Conservation (phyloP, 2,329 filamentous ascomycete genomes). For the Penicillium verrucosum region DNA sequence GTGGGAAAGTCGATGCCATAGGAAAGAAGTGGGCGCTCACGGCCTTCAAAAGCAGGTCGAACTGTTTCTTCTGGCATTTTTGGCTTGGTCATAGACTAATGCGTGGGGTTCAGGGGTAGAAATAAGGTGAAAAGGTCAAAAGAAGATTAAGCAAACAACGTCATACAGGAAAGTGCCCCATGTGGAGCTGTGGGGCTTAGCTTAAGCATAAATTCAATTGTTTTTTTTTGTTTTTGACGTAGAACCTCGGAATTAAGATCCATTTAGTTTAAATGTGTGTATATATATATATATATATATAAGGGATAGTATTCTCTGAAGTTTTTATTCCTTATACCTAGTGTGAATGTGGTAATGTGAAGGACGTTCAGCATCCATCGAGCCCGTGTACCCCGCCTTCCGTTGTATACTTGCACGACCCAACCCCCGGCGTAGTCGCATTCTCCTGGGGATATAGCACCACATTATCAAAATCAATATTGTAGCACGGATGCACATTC, state of each 20-base stretch:
- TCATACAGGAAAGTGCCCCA: neutral
- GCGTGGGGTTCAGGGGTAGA: too few relatives aligned
- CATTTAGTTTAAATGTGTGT: neutral
- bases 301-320: too few relatives aligned
- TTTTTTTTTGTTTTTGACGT: neutral
- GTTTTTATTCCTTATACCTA: too few relatives aligned
- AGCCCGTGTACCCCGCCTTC: conserved; percentile 41
- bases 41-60: conserved; percentile 37
- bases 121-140: neutral
- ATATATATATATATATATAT: too few relatives aligned
- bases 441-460: conserved; percentile 33
- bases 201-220: neutral
- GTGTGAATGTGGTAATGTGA: too few relatives aligned
- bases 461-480: conserved; percentile 48
- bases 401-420: conserved; percentile 38
- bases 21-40: conserved; percentile 43
- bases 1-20: conserved; percentile 49
- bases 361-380: neutral
- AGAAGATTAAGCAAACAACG: neutral
- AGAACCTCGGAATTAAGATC: neutral
- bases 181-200: neutral
- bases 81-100: neutral
- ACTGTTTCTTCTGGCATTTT: conserved; percentile 32
- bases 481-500: conserved; percentile 50
- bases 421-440: conserved; percentile 31